Conservation (phyloP, 106 monocot species). For the Allium fistulosum region DNA sequence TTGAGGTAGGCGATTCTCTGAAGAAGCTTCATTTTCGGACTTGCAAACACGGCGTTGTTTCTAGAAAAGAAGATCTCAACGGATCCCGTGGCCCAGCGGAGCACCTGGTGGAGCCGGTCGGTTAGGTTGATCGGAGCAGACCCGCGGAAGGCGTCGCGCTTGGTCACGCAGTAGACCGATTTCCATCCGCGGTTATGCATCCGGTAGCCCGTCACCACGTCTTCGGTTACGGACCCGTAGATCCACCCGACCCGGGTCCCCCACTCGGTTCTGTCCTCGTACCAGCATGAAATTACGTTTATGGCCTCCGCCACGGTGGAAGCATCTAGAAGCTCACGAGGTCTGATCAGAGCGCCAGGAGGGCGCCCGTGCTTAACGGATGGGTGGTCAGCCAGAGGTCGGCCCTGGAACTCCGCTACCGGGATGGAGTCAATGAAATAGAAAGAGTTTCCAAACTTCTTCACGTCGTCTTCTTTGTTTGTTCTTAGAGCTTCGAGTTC, state of each 20-base stretch:
- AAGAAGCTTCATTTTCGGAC: constrained; percentile 75
- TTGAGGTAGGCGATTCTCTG: constrained; percentile 92
- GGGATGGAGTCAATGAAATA: constrained; percentile 64
- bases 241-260: constrained; percentile 85
- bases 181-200: constrained; percentile 99
- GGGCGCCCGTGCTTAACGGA: constrained; percentile 76
- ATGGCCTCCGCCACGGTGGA: constrained; percentile 87
- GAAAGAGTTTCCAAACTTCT: constrained; percentile 62
- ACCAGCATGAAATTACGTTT: constrained; percentile 84
- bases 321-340: constrained; percentile 83
- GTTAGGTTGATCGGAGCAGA: constrained; percentile 94
- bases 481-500: too few species aligned
- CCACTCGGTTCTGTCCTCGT: constrained; percentile 94
- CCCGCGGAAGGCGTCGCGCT: constrained; percentile 82
- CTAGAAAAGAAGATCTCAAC: constrained; percentile 99
- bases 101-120: constrained; percentile 88
- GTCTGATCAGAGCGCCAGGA: constrained; percentile 55
- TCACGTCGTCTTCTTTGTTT: constrained; percentile 2
- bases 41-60: constrained; percentile 86
- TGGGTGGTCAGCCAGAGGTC: constrained; percentile 83
- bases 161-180: constrained; percentile 85
- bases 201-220: constrained; percentile 92
- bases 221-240: constrained; percentile 93
- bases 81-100: constrained; percentile 96
- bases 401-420: constrained; percentile 76